Percentiles rank a stretch among this genome's conserved stretches.
phyloP scores from a whole-genome alignment of 2,329 filamentous ascomycete species.

The Colletotrichum incanum region DNA sequence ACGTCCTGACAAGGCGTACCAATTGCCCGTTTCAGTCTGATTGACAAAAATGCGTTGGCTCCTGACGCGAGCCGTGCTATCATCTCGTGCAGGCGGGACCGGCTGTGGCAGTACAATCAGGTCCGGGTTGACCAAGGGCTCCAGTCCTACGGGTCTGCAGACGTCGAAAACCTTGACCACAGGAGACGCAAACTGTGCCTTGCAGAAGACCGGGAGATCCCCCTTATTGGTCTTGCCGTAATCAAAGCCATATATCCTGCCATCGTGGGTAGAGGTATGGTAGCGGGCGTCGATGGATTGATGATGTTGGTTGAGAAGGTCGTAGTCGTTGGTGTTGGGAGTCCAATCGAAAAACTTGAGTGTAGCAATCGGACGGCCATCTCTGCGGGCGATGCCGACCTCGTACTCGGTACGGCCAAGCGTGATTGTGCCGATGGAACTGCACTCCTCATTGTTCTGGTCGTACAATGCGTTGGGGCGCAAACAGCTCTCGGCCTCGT shows the following conservation, averaged over 20 bases:
- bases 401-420: constrained; percentile 92
- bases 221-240: constrained; percentile 53
- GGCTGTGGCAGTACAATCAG: constrained; percentile 92
- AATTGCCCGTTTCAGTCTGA: constrained; percentile 86
- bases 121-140: constrained; percentile 75
- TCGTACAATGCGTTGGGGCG: constrained; percentile 77
- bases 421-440: constrained; percentile 83
- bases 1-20: constrained; percentile 93
- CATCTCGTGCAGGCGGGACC: constrained; percentile 71
- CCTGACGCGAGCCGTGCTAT: constrained; percentile 66
- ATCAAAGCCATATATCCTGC: constrained; percentile 86
- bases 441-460: constrained; percentile 82
- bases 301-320: constrained; percentile 87
- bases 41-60: constrained; percentile 86
- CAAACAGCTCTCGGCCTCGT: constrained; percentile 82
- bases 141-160: constrained; percentile 79
- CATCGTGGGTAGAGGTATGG: constrained; percentile 89
- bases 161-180: constrained; percentile 93
- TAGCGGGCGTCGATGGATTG: constrained; percentile 89
- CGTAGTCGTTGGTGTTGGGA: constrained; percentile 90
- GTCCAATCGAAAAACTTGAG: constrained; percentile 96
- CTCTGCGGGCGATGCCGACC: constrained; percentile 84
- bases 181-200: constrained; percentile 67
- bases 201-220: constrained; percentile 73
- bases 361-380: constrained; percentile 85